Evolutionary conservation across 169 alveolate species (phyloP), one percentile per base, ranked within the genome.

Genomic region (Plasmodium reichenowi): DNA sequence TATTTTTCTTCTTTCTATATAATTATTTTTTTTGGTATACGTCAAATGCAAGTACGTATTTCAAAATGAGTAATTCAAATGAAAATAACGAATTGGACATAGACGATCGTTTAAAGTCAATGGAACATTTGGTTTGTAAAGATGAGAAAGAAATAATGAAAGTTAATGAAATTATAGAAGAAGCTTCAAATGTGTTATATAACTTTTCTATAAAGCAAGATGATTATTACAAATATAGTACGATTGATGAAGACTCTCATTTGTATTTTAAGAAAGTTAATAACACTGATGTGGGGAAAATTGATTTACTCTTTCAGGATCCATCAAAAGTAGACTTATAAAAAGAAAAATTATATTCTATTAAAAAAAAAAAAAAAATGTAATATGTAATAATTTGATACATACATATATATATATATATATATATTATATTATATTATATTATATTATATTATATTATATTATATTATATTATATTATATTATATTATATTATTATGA

Each of bases 251-350:
- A 5, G 78, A 52, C 20, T 48, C 78, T 7, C 47, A 13, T 43
- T 15, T 78, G 29, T 78, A 78, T 78, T 78, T 78, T 59, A 78
- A 78, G 54, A 78, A 66, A 78, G 58, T 78, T 38, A 63, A 83
- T 2, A 70, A 83, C 17, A 62, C 43, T n/a, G 91, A 83, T 26
- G 83, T 83, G 17, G 91, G 85, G 32, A 83, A 83, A 38, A 80
- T 83, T 8, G 47, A 43, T 26, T 66, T 83, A 38, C 17, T 24
- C 12, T 43, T 83, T 47, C 72, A 24, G 10, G 83, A 83, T 72
- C n/a, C 59, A 22, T 29, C 72, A 29, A 83, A 70, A 26, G 91
- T 83, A 83, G 38, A 17, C n/a, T 3, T 15, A 52, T 13, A 52
- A 13, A 15, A 4, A 52, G 9, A 52, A 52, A 52, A 52, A 2